Evolutionary conservation across 768 basidiomycete genomes (phyloP), one percentile per base, ranked within the genome.

Genomic region (Auriscalpium microsporum): DNA sequence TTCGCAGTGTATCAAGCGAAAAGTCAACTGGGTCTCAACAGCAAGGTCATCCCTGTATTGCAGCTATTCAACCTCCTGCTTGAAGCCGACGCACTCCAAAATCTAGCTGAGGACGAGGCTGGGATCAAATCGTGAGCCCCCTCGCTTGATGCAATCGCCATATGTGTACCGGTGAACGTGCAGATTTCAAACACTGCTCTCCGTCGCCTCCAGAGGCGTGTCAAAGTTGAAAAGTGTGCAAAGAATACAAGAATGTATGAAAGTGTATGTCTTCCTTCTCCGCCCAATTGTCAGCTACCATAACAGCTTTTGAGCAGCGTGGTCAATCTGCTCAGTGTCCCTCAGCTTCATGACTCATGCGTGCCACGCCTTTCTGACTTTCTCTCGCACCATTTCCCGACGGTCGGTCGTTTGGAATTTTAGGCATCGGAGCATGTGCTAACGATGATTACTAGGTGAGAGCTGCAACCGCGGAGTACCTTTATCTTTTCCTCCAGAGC

Each of bases 241-340:
- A 61, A 72, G 95, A 53, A 83, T 96, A 21, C 76, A 79, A 10
- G 82, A 86, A 56, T 83, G 84, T 4, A 90, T 92, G 89, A 89
- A 86, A 68, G 81, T 90, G 95, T 95, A 63, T 58, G 77, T 72
- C 53, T 28, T 28, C 28, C 5, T 28, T 28, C 7, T 61, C 21
- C 37, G 16, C 33, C 45, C 36, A 13, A 17, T 23, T 16, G 14
- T 16, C 35, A 40, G 48, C 14, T 37, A n/a, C 28, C 17, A 19
- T 28, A 46, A 46, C 37, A 40, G 36, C 37, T 35, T 28, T 4
- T 21, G 38, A 8, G 33, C 63, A 95, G 93, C 49, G 75, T 83
- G 23, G 76, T 85, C 49, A 80, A 86, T 59, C 71, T 90, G 56
- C 70, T 93, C 49, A 69, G 76, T 10, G 69, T 86, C 56, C 67